phyloP scores from a whole-genome alignment of 2,329 filamentous ascomycete species.

The Scedosporium boydii region DNA sequence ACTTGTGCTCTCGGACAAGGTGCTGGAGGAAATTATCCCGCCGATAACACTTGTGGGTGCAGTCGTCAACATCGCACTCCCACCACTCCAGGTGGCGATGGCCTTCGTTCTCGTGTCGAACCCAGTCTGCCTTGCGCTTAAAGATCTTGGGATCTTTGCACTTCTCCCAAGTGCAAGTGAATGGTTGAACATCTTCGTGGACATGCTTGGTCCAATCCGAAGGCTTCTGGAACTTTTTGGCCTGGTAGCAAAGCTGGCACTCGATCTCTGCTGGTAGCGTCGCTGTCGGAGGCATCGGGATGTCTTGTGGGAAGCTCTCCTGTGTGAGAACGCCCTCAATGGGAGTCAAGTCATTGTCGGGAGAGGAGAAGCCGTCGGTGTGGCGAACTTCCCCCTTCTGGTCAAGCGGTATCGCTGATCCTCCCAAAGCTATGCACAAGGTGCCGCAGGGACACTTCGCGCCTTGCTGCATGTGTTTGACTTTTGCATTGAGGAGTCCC shows the following conservation, averaged over 20 bases:
- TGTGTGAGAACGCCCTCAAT: constrained; percentile 59
- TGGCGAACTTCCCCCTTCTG: constrained; percentile 50
- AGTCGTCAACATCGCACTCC: constrained; percentile 74
- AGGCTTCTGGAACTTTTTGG: constrained; percentile 80
- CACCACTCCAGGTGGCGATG: constrained; percentile 88
- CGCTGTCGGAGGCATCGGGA: constrained; percentile 70
- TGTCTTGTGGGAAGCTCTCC: constrained; percentile 70
- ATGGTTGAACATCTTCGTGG: constrained; percentile 86
- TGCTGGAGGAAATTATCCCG: constrained; percentile 93
- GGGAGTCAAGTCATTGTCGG: constrained; percentile 56
- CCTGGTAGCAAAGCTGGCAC: constrained; percentile 76
- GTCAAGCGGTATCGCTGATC: constrained; percentile 53
- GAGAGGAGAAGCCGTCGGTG: constrained; percentile 44
- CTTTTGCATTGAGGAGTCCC: constrained; percentile 57
- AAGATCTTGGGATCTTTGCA: constrained; percentile 84
- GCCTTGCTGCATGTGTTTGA: constrained; percentile 59
- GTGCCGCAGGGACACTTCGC: constrained; percentile 50
- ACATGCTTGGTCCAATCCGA: constrained; percentile 97
- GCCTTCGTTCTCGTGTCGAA: constrained; percentile 84
- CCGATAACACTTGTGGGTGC: constrained; percentile 72
- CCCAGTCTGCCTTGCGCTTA: constrained; percentile 94
- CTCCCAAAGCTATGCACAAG: constrained; percentile 59
- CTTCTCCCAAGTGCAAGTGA: constrained; percentile 80
- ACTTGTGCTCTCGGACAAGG: constrained; percentile 83
- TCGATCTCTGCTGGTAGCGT: constrained; percentile 80